Evolutionary conservation across 2,329 filamentous ascomycete species (phyloP).

Genomic region (Penicillium sp.): DNA sequence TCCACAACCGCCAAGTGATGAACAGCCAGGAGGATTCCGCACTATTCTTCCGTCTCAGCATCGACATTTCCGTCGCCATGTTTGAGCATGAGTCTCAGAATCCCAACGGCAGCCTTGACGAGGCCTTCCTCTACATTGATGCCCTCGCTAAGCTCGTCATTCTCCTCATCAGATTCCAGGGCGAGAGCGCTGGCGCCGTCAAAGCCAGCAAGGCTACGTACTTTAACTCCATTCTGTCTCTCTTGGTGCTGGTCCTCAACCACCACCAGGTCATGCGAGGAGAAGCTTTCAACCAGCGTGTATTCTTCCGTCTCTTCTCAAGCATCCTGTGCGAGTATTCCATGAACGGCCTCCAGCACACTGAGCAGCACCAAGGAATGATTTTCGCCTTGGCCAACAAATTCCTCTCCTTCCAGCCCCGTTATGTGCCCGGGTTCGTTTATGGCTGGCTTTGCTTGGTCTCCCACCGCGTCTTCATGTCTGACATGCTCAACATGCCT

Average conservation of each 20-base stretch:
- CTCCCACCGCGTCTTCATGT: slow-evolving; percentile 81
- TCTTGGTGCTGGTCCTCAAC: slow-evolving; percentile 79
- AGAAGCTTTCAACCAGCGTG: slow-evolving; percentile 79
- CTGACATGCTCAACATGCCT: slow-evolving; percentile 68
- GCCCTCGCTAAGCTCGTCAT: slow-evolving; percentile 78
- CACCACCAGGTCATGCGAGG: slow-evolving; percentile 79
- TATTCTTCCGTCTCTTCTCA: slow-evolving; percentile 89
- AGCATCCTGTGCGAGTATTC: slow-evolving; percentile 75
- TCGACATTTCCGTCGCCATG: slow-evolving; percentile 74
- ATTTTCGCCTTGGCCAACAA: slow-evolving; percentile 69
- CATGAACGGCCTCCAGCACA: slow-evolving; percentile 57
- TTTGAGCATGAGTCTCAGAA: slow-evolving; percentile 70
- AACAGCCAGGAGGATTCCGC: slow-evolving; percentile 73
- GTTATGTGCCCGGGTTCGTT: slow-evolving; percentile 75
- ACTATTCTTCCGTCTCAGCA: slow-evolving; percentile 74
- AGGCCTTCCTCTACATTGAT: slow-evolving; percentile 68
- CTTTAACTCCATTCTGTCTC: slow-evolving; percentile 72
- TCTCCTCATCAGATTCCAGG: slow-evolving; percentile 70
- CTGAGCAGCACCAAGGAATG: slow-evolving; percentile 66
- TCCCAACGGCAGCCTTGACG: slow-evolving; percentile 60
- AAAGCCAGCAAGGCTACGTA: slow-evolving; percentile 67
- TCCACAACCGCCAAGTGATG: slow-evolving; percentile 73
- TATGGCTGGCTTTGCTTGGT: slow-evolving; percentile 83
- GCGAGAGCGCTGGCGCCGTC: slow-evolving; percentile 58
- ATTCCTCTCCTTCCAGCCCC: slow-evolving; percentile 72